These are phyloP conservation scores for Lagenaria siceraria DNA, from an alignment of 306 rosid species.

Conservation along the genomic window DNA sequence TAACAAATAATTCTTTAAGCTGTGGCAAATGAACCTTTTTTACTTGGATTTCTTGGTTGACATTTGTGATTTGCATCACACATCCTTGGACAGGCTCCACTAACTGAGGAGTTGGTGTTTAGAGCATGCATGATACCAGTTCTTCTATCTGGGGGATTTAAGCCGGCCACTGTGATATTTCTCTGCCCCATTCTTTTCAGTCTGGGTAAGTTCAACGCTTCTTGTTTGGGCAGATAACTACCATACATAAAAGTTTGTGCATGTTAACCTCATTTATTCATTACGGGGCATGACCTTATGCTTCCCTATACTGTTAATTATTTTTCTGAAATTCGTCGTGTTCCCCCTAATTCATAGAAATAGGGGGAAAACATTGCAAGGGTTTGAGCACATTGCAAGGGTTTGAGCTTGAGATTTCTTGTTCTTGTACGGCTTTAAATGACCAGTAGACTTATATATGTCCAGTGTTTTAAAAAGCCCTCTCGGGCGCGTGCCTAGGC, in stretches of 20 bases:
- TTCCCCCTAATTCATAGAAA: not conserved
- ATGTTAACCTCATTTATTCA: not conserved
- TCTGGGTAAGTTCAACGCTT: conserved; percentile 44
- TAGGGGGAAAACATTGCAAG: not conserved
- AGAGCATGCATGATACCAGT: conserved; percentile 92
- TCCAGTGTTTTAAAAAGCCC: no score
- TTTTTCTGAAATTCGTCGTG: not conserved
- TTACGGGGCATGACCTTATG: not conserved
- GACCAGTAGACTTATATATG: not conserved
- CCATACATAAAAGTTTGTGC: not conserved
- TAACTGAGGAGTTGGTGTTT: conserved; percentile 90
- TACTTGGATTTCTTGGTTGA: conserved; percentile 1
- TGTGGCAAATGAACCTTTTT: not conserved
- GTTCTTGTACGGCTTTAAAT: not conserved
- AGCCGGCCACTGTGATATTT: conserved; percentile 34
- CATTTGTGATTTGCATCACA: not conserved
- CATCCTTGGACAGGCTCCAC: conserved; percentile 62
- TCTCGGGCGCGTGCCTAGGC: no score
- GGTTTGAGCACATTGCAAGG: not conserved
- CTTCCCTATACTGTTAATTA: not conserved
- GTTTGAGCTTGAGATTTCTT: not conserved
- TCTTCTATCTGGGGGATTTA: conserved; percentile 86
- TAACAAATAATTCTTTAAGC: not conserved
- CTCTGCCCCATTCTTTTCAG: conserved; percentile 90
- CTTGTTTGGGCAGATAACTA: conserved; percentile 4